Percentiles rank a stretch among this genome's conserved stretches.
Evolutionary conservation across 768 basidiomycete genomes (phyloP).

Genomic region (Rhodotorula graminis): DNA sequence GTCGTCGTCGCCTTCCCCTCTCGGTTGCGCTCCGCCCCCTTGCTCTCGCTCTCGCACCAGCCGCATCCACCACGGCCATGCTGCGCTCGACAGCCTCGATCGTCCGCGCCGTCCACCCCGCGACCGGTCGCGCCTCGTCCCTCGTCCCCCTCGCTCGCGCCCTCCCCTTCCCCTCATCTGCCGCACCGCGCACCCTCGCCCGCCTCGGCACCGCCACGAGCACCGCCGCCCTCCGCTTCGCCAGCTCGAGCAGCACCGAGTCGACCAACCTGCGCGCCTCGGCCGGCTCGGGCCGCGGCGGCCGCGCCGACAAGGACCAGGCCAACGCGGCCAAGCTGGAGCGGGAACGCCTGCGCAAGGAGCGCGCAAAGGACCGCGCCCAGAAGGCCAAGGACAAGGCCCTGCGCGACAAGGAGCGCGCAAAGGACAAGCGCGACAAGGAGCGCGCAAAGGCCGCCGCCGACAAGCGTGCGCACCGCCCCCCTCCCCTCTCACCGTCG

Average conservation of each 20-base stretch:
- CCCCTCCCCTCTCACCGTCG: neutral
- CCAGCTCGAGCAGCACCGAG: neutral
- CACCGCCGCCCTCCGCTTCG: neutral
- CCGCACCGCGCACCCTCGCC: neutral
- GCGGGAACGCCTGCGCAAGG: neutral
- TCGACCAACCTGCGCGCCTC: neutral
- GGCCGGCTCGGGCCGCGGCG: conserved; percentile 25
- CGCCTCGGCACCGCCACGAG: neutral
- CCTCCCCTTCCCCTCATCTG: neutral
- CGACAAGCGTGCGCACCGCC: neutral
- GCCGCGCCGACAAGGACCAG: conserved; percentile 17
- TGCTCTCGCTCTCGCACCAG: neutral
- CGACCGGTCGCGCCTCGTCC: neutral
- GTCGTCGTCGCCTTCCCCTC: too few species aligned
- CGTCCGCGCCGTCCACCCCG: neutral
- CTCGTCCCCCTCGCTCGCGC: neutral
- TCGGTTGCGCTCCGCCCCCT: too few species aligned
- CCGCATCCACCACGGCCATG: neutral
- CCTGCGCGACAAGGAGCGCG: conserved; percentile 21
- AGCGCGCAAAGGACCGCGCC: conserved; percentile 6
- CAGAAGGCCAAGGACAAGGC: conserved; percentile 25
- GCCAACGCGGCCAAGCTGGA: conserved; percentile 21
- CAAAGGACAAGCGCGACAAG: conserved; percentile 13
- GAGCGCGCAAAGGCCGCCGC: neutral
- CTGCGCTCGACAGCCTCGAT: neutral